Evolutionary conservation across 345 rosid genomes (phyloP).

Genomic region (Dimocarpus longan): DNA sequence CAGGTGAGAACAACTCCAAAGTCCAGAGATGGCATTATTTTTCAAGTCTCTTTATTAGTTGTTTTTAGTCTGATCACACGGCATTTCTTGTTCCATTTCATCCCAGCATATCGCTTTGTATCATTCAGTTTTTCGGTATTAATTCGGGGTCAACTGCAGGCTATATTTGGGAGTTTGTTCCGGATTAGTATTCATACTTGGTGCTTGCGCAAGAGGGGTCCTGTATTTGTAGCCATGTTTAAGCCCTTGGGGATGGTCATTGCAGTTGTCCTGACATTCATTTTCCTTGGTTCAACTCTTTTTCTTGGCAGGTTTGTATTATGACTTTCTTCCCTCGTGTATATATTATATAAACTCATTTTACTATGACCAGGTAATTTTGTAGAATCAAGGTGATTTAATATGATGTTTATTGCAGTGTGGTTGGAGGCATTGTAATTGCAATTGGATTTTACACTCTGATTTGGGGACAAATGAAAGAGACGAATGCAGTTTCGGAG

Average conservation of each 20-base stretch:
- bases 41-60: neutral
- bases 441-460: conserved; percentile 38
- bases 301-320: conserved; percentile 43
- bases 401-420: conserved; percentile 24
- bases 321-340: neutral
- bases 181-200: conserved; percentile 41
- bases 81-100: neutral
- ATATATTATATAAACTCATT: no score
- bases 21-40: neutral
- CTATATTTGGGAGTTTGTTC: conserved; percentile 39
- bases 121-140: neutral
- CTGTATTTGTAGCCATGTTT: conserved; percentile 49
- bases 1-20: conserved; percentile 28
- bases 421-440: conserved; percentile 33
- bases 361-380: neutral
- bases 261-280: conserved; percentile 32
- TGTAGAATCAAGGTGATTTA: neutral
- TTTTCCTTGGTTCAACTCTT: conserved; percentile 38
- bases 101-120: neutral
- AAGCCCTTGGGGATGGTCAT: conserved; percentile 46
- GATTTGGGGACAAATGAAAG: conserved; percentile 41
- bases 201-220: conserved; percentile 43
- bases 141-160: conserved; percentile 21
- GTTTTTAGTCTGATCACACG: neutral
- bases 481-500: conserved; percentile 3